These are phyloP conservation scores for Pyrenula aspistea DNA, from an alignment of 495 filamentous ascomycete species.

Conservation along the genomic window DNA sequence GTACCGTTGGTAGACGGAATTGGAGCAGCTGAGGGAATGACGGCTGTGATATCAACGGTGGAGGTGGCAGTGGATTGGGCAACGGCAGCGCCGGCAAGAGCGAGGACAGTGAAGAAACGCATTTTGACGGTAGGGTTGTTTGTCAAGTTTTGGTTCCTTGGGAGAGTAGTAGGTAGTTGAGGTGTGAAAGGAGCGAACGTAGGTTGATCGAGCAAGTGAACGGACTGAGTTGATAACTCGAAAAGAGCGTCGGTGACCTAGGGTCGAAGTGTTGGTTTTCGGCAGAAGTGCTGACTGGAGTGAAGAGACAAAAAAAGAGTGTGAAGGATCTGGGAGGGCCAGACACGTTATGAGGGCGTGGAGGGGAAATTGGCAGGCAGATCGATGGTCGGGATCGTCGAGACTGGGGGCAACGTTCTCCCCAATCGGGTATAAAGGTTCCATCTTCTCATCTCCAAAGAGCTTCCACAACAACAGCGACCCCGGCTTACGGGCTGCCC, in stretches of 20 bases:
- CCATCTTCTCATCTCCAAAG: background rate
- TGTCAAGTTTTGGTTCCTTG: conserved; percentile 8
- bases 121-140: conserved; percentile 29
- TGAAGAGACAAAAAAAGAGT: background rate
- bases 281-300: background rate
- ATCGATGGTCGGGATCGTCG: background rate
- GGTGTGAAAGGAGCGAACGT: conserved; percentile 32
- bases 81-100: conserved; percentile 32
- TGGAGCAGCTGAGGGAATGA: conserved; percentile 10
- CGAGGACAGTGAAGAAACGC: conserved; percentile 36
- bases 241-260: conserved; percentile 46
- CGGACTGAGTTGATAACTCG: conserved; percentile 4
- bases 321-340: background rate
- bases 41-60: conserved; percentile 36
- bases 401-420: background rate
- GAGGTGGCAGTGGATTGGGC: conserved; percentile 37
- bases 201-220: conserved; percentile 13
- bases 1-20: conserved; percentile 4
- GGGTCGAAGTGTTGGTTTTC: conserved; percentile 16
- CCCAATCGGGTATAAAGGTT: background rate
- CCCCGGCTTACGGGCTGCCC: background rate
- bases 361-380: background rate
- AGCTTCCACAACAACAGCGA: no score
- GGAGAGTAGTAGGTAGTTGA: conserved; percentile 4
- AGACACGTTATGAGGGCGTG: background rate